Evolutionary conservation across 345 rosid genomes (phyloP).

Genomic region (Cardamine chenopodiifolia): DNA sequence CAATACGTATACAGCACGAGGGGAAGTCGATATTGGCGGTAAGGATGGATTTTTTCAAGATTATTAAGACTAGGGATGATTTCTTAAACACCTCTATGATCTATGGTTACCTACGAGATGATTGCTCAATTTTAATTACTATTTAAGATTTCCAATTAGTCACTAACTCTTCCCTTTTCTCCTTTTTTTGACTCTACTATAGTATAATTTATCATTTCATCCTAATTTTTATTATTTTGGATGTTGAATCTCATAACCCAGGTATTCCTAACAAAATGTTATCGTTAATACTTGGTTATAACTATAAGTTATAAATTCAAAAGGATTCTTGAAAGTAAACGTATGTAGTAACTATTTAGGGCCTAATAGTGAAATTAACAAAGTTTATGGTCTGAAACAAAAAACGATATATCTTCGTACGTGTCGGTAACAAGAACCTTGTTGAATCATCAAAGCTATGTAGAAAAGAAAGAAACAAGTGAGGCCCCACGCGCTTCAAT

Average conservation of each 20-base stretch:
- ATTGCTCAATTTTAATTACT: too few relatives aligned
- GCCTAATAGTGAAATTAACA: neutral
- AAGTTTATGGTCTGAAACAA: neutral
- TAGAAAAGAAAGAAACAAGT: neutral
- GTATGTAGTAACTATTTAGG: slow-evolving; percentile 10
- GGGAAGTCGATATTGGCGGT: too few relatives aligned
- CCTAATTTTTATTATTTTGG: neutral
- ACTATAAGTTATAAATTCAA: neutral
- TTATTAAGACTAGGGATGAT: too few relatives aligned
- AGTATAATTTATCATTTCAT: neutral
- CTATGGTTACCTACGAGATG: too few relatives aligned
- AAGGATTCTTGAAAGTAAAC: neutral
- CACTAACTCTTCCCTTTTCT: neutral
- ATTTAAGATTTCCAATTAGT: slow-evolving; percentile 7
- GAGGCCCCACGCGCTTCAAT: slow-evolving; percentile 30
- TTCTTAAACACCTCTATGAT: too few relatives aligned
- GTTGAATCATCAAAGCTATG: neutral
- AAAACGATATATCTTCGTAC: neutral
- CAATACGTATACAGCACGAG: too few relatives aligned
- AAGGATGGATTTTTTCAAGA: too few relatives aligned
- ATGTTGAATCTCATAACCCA: neutral
- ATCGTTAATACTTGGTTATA: neutral
- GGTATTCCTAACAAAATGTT: neutral
- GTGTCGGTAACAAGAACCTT: neutral
- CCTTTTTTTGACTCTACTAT: neutral